Evolutionary conservation across 306 rosid species (phyloP).

Genomic region (Alnus rubra): DNA sequence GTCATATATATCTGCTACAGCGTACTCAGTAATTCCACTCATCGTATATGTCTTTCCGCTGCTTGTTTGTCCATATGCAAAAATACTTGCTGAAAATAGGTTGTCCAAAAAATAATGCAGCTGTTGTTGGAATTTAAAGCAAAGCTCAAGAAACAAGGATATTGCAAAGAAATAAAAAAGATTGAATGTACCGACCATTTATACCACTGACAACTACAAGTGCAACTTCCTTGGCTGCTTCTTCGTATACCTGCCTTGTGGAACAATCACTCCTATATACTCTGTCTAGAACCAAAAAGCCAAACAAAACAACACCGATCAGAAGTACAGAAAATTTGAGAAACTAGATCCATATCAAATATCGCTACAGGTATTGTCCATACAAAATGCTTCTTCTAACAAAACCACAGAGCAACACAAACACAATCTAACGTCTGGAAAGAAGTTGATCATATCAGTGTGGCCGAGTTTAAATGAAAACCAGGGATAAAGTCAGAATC

Average conservation of each 20-base stretch:
- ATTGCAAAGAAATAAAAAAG: constrained; percentile 12
- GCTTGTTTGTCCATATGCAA: constrained; percentile 99
- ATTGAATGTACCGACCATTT: constrained; percentile 63
- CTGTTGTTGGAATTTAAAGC: constrained; percentile 20
- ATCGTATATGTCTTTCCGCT: constrained; percentile 97
- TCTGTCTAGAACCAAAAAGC: constrained; percentile 55
- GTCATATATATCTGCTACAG: constrained; percentile 76
- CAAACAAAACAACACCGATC: constrained; percentile 24
- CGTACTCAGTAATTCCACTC: constrained; percentile 81
- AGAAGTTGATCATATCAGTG: background rate
- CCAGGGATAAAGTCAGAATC: background rate
- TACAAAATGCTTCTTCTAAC: constrained; percentile 22
- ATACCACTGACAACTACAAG: constrained; percentile 91
- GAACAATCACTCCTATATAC: constrained; percentile 78
- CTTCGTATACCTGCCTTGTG: constrained; percentile 87
- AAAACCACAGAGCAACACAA: background rate
- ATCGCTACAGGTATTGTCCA: background rate
- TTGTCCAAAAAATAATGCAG: constrained; percentile 18
- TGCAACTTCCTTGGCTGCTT: constrained; percentile 89
- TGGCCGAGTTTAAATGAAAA: background rate
- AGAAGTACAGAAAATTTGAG: constrained; percentile 29
- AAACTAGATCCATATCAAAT: constrained; percentile 18
- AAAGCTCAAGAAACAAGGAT: constrained; percentile 23
- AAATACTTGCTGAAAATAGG: constrained; percentile 74
- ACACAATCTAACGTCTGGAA: constrained; percentile 10